Percentiles rank a stretch among this genome's conserved stretches.
These are phyloP conservation scores for Pichia kluyveri DNA, from an alignment of 805 yeast genomes.

Conservation along the genomic window DNA sequence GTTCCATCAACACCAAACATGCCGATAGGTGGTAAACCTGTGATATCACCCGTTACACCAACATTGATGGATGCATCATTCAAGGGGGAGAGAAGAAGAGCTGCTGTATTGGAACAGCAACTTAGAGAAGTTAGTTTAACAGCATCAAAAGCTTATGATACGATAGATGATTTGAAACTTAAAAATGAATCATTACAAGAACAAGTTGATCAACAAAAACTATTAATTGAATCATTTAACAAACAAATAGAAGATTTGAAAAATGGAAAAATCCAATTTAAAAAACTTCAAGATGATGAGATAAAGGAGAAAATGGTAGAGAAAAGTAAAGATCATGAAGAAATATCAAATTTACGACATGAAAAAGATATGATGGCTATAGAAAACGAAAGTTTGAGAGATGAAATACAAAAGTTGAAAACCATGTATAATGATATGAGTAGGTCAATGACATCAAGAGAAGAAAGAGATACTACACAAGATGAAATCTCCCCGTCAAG, in stretches of 20 bases:
- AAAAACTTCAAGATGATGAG: conserved; percentile 5
- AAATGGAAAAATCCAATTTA: conserved; percentile 1
- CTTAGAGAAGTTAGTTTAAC: conserved; percentile 18
- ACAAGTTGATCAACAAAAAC: conserved; percentile 21
- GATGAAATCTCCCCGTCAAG: neutral
- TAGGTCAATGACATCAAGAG: neutral
- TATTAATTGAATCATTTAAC: conserved; percentile 15
- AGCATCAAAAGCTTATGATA: conserved; percentile 21
- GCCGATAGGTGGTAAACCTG: neutral
- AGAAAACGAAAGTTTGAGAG: conserved; percentile 4
- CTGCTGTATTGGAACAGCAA: conserved; percentile 15
- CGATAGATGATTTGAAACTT: conserved; percentile 17
- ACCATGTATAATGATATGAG: conserved; percentile 2
- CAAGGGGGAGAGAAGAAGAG: conserved; percentile 17
- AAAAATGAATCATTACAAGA: conserved; percentile 18
- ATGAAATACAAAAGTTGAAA: conserved; percentile 3
- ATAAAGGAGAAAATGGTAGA: conserved; percentile 1
- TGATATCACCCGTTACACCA: conserved; percentile 11
- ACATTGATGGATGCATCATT: conserved; percentile 15
- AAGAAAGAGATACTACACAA: neutral
- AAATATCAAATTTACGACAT: neutral
- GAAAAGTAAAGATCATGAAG: neutral
- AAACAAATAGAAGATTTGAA: conserved; percentile 14
- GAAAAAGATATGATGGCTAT: conserved; percentile 1
- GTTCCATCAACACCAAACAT: conserved; percentile 8